Conservation (phyloP, 306 rosid species). For the Quercus alba region DNA sequence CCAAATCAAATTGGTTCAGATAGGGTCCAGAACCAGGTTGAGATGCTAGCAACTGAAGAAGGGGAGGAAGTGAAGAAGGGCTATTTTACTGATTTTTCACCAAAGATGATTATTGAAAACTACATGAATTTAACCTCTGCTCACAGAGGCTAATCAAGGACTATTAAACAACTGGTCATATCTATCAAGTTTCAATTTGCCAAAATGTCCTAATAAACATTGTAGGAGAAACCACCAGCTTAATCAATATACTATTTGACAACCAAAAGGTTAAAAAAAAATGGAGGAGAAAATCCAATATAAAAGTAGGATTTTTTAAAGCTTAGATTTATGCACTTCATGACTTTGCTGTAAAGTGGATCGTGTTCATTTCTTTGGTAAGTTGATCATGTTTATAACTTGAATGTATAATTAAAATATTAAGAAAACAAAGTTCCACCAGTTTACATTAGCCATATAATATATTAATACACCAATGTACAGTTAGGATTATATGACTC, state of each 20-base stretch:
- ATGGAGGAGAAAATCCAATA: not conserved
- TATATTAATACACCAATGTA: no score
- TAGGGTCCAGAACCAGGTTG: slow-evolving; percentile 63
- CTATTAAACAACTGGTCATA: not conserved
- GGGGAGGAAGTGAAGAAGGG: slow-evolving; percentile 75
- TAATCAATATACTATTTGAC: not conserved
- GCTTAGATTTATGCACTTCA: slow-evolving; percentile 9
- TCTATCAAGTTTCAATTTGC: not conserved
- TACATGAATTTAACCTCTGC: slow-evolving; percentile 49
- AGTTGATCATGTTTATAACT: slow-evolving; percentile 22
- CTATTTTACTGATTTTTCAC: slow-evolving; percentile 71
- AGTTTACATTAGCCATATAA: no score
- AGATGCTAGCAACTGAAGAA: slow-evolving; percentile 66
- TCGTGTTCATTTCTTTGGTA: not conserved
- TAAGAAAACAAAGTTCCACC: no score
- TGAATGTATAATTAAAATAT: no score
- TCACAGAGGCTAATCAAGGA: slow-evolving; percentile 17
- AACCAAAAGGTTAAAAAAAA: slow-evolving; percentile 8
- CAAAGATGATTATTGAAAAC: slow-evolving; percentile 54
- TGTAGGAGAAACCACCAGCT: not conserved
- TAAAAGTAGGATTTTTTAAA: not conserved
- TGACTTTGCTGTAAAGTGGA: slow-evolving; percentile 32
- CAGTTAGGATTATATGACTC: no score
- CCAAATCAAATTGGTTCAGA: slow-evolving; percentile 72
- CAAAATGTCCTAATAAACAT: not conserved